Evolutionary conservation across 2,329 filamentous ascomycete genomes (phyloP).

Genomic region (Paracoccidioides lutzii): DNA sequence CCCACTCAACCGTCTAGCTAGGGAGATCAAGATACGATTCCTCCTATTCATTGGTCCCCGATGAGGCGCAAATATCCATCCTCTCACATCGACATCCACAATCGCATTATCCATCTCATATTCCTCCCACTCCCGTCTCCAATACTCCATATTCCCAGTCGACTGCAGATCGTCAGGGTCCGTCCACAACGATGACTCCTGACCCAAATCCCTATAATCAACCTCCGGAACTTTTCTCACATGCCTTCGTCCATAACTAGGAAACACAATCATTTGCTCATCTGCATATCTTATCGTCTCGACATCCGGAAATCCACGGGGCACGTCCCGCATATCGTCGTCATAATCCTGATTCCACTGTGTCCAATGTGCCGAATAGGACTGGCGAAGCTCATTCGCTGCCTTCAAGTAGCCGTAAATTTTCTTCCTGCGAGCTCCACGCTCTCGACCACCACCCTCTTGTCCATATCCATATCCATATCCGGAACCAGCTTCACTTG

Average conservation of each 20-base stretch:
- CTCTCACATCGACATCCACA: slow-evolving; percentile 86
- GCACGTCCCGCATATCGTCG: slow-evolving; percentile 43
- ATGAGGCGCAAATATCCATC: slow-evolving; percentile 87
- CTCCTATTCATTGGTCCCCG: slow-evolving; percentile 72
- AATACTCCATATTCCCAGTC: slow-evolving; percentile 57
- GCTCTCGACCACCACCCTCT: slow-evolving; percentile 34
- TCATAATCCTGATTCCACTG: slow-evolving; percentile 36
- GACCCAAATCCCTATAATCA: slow-evolving; percentile 15
- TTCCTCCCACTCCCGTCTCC: slow-evolving; percentile 64
- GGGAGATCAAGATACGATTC: slow-evolving; percentile 72
- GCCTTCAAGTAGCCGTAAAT: slow-evolving; percentile 60
- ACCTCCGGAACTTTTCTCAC: slow-evolving; percentile 33
- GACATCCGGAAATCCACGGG: slow-evolving; percentile 71
- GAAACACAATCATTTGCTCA: slow-evolving; percentile 90
- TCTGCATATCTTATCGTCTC: slow-evolving; percentile 66
- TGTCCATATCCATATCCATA: slow-evolving; percentile 14
- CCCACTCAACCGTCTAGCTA: slow-evolving; percentile 78
- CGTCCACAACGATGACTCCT: slow-evolving; percentile 32
- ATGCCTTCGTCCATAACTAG: slow-evolving; percentile 76
- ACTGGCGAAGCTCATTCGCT: slow-evolving; percentile 58
- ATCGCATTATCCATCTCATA: slow-evolving; percentile 72
- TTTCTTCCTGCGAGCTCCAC: slow-evolving; percentile 63
- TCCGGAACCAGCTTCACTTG: slow-evolving; percentile 6
- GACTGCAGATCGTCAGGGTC: slow-evolving; percentile 33
- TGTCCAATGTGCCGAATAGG: slow-evolving; percentile 46